Evolutionary conservation across 768 basidiomycete genomes (phyloP), one percentile per base, ranked within the genome.

Genomic region (Suillus subluteus): DNA sequence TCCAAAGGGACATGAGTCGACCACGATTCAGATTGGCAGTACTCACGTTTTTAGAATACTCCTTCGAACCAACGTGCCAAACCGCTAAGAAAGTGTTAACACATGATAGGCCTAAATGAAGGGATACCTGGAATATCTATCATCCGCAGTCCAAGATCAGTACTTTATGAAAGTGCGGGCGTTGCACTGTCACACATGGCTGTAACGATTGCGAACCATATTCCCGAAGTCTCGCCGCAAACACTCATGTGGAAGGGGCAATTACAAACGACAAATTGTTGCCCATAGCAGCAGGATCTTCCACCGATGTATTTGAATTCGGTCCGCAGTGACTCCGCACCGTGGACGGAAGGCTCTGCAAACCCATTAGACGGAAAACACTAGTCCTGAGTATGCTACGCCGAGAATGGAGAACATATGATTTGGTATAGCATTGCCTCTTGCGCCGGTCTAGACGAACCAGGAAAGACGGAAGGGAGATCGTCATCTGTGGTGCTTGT

Each of bases 321-420:
- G 23, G 26, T 13, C 59, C 59, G 59, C 54, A 55, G 54, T 18
- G 30, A 55, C 54, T 55, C 4, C 54, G 54, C 41, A 8, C 59
- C 41, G 40, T 43, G 41, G 58, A 41, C 12, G 12, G 41, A 61
- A 61, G 41, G 59, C 43, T 21, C 26, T 61, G 59, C 40, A 13
- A 61, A 30, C 30, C 30, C 41, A 61, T 30, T 30, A 61, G 59
- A 61, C 30, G 16, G 26, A 43, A 59, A 23, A 59, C 12, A 88
- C 71, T 9, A 8, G 30, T 55, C 32, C 26, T 52, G 50, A 52
- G 50, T 11, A 55, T 32, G 86, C 82, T 38, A 85, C 87, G 76
- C 90, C 87, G 35, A 74, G 66, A 76, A 68, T 48, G 67, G 69
- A 61, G 73, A 73, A 30, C 67, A 65, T 43, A 67, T 75, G 62